phyloP scores from a whole-genome alignment of 306 rosid species.

The Ziziphus jujuba region DNA sequence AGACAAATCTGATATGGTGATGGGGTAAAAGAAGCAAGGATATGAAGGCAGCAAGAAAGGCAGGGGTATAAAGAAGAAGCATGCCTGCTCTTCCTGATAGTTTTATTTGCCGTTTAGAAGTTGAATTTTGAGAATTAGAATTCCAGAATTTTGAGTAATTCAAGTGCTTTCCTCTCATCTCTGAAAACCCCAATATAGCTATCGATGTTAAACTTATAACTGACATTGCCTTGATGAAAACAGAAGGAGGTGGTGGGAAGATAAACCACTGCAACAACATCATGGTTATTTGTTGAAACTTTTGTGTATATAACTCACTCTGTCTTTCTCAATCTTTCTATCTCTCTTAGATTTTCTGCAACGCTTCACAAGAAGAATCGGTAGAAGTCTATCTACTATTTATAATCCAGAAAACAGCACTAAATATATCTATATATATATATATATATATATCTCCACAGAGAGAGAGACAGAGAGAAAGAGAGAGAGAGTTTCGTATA shows the following conservation, averaged over 20 bases:
- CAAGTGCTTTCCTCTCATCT: conserved; percentile 54
- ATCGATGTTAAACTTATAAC: conserved; percentile 31
- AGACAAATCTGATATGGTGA: conserved; percentile 27
- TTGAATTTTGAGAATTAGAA: not conserved
- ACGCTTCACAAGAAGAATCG: no score
- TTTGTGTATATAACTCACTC: no score
- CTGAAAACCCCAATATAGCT: conserved; percentile 36
- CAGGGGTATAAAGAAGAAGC: conserved; percentile 59
- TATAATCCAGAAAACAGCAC: no score
- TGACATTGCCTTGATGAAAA: conserved; percentile 45
- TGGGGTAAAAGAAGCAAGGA: conserved; percentile 46
- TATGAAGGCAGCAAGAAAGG: conserved; percentile 51
- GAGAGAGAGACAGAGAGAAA: no score
- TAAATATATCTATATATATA: no score
- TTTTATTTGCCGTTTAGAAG: not conserved
- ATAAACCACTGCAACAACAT: conserved; percentile 18
- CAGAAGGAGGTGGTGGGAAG: conserved; percentile 52
- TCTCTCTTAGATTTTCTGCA: no score
- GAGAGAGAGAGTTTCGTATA: no score
- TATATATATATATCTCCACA: no score
- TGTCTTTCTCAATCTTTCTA: not conserved
- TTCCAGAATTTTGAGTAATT: conserved; percentile 65
- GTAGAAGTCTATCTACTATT: no score
- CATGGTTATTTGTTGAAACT: not conserved
- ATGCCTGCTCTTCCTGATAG: conserved; percentile 56